A percentile compares a stretch with the other conserved stretches of the same genome.
phyloP scores from a whole-genome alignment of 371 early-diverging fungal species.

The Lichtheimia ornata region DNA sequence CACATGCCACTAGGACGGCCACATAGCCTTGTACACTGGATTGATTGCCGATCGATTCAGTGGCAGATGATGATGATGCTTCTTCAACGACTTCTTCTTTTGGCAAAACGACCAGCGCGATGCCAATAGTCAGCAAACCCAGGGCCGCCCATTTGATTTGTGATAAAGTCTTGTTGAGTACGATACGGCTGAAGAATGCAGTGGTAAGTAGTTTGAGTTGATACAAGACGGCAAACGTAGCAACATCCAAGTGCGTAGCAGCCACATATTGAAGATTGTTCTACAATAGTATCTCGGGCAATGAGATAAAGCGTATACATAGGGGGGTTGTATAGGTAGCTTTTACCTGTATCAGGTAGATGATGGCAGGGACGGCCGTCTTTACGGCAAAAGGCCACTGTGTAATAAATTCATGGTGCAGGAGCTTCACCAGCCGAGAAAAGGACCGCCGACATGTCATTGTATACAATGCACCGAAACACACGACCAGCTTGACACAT shows the following conservation, averaged over 20 bases:
- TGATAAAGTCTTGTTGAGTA: slow-evolving; percentile 71
- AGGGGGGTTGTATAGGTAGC: neutral
- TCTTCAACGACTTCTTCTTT: slow-evolving; percentile 10
- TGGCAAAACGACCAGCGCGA: slow-evolving; percentile 74
- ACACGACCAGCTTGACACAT: slow-evolving; percentile 73
- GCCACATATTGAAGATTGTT: slow-evolving; percentile 96
- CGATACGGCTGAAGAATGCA: slow-evolving; percentile 85
- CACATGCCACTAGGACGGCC: slow-evolving; percentile 85
- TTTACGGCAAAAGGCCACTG: slow-evolving; percentile 54
- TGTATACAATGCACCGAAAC: slow-evolving; percentile 57
- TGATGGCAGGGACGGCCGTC: slow-evolving; percentile 80
- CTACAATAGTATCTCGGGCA: slow-evolving; percentile 13
- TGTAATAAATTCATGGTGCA: slow-evolving; percentile 41
- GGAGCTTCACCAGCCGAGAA: slow-evolving; percentile 13
- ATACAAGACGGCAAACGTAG: slow-evolving; percentile 95
- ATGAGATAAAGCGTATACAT: neutral
- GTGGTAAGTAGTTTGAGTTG: slow-evolving; percentile 96
- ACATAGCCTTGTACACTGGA: slow-evolving; percentile 40
- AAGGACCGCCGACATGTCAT: slow-evolving; percentile 32
- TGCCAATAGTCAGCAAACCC: slow-evolving; percentile 80
- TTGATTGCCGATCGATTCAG: slow-evolving; percentile 34
- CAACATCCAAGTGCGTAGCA: slow-evolving; percentile 85
- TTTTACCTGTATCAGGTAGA: slow-evolving; percentile 83
- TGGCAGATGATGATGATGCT: slow-evolving; percentile 7
- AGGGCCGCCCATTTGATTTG: slow-evolving; percentile 83